Base-by-base conservation (phyloP, 2,329 filamentous ascomycete genomes). In the Thermoascus crustaceus region DNA sequence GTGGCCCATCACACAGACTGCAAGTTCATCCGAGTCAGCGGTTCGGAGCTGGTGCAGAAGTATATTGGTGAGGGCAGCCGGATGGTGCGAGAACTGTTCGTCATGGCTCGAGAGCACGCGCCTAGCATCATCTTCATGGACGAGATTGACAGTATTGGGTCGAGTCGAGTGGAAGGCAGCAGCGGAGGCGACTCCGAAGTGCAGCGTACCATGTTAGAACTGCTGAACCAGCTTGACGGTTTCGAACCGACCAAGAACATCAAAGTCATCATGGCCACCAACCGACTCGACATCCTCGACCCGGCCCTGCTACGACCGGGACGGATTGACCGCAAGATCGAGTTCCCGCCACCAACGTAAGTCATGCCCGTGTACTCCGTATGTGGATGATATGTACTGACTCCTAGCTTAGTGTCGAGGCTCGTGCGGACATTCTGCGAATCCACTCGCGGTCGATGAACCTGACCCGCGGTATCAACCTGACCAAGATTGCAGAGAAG, bases 41-140 rank as follows among this genome's bases (percentile, higher is more conserved):
- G 91, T 42, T 94, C 86, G 17, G 91, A 98, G 63, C 67, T 98
- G 57, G 91, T 98, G 48, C 91, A 98, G 60, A 98, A 98, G 69
- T 98, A 98, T 67, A 98, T 98, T 54, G 91, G 91, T 58, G 91
- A 98, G 63, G 91, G 91, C 57, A 91, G 84, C 52, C 81, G 91
- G 52, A 98, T 98, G 91, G 91, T 98, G 45, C 85, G 91, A 57
- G 91, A 98, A 67, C 75, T 98, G 34, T 98, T 98, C 73, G 85
- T 98, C 60, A 98, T 98, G 91, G 91, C 91, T 18, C 78, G 91
- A 65, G 91, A 98, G 61, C 91, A 98, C 54, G 91, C 91, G 1
- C 91, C 91, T 14, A 94, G 85, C 48, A 98, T 98, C 67, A 98
- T 98, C 66, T 98, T 98, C 73, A 98, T 98, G 91, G 91, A 98